Evolutionary conservation across 805 yeast species (phyloP), one percentile per base, ranked within the genome.

Genomic region (Metschnikowia colocasiae): DNA sequence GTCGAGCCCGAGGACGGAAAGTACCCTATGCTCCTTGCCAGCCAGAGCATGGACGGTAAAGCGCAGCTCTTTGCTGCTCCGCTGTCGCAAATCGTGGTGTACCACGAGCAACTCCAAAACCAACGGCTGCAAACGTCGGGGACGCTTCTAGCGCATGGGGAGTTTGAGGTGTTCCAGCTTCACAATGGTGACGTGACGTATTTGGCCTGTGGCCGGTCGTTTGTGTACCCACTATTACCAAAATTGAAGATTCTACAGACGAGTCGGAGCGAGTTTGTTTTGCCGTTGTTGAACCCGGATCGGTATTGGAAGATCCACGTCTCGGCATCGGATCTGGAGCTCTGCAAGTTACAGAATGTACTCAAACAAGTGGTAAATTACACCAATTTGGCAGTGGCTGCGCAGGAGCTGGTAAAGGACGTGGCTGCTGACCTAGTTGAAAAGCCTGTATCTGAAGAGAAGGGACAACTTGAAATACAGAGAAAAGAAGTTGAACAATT

Each of bases 151-250:
- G 81, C 85, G 1, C 80, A 79, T 49, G 90, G 90, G 1, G 68
- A 63, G 37, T 72, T 83, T 44, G 80, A 81, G 55, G 67, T 83
- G 1, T 83, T 80, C 54, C 82, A 80, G 59, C 65, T 83, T 23
- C 80, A 78, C 54, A 76, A 75, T 49, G 78, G 80, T 16, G 74
- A 69, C 48, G 82, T 81, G 7, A 76, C 83, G 1, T 84, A 82
- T 59, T 59, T 84, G 34, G 77, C 81, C 10, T 84, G 89, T 64
- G 90, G 87, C 0, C 62, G 64, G n/a, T 71, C 80, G 4, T 78
- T 87, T 32, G 78, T 86, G 1, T 86, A 86, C 59, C 95, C 96
- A 3, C 76, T 87, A 12, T 65, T 87, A 44, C 87, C 89, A 3
- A 78, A 75, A 50, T 62, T 83, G 45, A 78, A 80, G 55, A 71